Conservation (phyloP, 345 rosid species). For the Murraya koenigii region DNA sequence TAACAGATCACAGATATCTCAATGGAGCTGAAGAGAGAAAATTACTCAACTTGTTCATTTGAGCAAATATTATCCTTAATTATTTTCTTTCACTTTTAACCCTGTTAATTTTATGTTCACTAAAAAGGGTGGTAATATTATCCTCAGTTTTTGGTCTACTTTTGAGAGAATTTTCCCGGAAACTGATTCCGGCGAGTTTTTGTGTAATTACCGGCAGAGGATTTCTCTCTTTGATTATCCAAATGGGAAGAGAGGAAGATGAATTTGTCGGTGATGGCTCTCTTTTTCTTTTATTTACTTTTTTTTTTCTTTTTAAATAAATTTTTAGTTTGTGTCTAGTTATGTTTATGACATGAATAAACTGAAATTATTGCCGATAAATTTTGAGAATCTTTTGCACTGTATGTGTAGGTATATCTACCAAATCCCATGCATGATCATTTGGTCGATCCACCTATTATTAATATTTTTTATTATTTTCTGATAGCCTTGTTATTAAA, state of each 20-base stretch:
- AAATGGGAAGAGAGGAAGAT: conserved; percentile 43
- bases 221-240: conserved; percentile 38
- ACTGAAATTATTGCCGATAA: conserved; percentile 11
- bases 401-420: too few species aligned
- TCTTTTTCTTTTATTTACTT: background rate
- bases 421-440: background rate
- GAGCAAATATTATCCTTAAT: background rate
- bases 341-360: conserved; percentile 20
- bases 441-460: background rate
- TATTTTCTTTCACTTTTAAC: background rate
- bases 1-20: conserved; percentile 26
- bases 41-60: conserved; percentile 56
- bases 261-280: conserved; percentile 42
- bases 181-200: conserved; percentile 46
- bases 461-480: too few species aligned
- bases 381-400: background rate
- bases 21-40: conserved; percentile 40
- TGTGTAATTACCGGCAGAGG: conserved; percentile 43
- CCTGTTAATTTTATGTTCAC: conserved; percentile 24
- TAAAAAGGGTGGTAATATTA: conserved; percentile 3
- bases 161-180: conserved; percentile 29
- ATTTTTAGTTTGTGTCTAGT: background rate
- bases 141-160: conserved; percentile 10
- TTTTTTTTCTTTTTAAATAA: too few species aligned
- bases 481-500: background rate